phyloP scores from a whole-genome alignment of 1,284 basidiomycete genomes.

The Wallemia hederae region DNA sequence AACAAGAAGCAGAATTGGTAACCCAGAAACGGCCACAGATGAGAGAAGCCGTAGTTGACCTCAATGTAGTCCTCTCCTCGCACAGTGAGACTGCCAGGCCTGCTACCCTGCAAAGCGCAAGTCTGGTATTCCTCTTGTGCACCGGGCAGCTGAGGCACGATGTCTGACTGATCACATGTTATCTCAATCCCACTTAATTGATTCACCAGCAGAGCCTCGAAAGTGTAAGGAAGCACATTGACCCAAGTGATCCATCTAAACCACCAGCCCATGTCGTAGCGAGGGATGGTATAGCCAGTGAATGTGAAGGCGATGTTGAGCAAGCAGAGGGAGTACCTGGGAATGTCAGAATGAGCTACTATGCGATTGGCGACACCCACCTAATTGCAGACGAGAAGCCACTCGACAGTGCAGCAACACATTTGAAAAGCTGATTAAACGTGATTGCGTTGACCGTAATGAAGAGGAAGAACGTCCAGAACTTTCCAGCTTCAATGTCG shows the following conservation, averaged over 20 bases:
- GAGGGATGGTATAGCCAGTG: background rate
- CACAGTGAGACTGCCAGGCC: constrained; percentile 16
- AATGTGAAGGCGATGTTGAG: background rate
- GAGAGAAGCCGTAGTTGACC: constrained; percentile 30
- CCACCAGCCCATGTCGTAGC: background rate
- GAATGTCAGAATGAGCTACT: background rate
- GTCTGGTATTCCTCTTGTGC: constrained; percentile 12
- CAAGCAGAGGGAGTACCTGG: constrained; percentile 1
- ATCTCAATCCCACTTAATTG: constrained; percentile 16
- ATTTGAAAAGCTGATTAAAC: background rate
- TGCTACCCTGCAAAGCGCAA: constrained; percentile 19
- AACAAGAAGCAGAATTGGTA: constrained; percentile 24
- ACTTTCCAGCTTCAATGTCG: constrained; percentile 18
- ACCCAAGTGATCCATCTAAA: background rate
- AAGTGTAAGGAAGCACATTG: constrained; percentile 9
- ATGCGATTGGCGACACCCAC: too few species aligned
- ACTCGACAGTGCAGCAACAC: background rate
- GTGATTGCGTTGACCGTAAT: background rate
- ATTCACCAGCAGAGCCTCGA: constrained; percentile 21
- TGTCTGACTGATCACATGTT: background rate
- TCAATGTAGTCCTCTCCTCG: constrained; percentile 25
- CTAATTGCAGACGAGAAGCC: background rate
- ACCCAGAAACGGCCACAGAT: constrained; percentile 11
- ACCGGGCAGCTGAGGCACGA: constrained; percentile 5
- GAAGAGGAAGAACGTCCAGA: constrained; percentile 19